Conservation (phyloP, 2,329 filamentous ascomycete species). For the Pseudofabraea citricarpa region DNA sequence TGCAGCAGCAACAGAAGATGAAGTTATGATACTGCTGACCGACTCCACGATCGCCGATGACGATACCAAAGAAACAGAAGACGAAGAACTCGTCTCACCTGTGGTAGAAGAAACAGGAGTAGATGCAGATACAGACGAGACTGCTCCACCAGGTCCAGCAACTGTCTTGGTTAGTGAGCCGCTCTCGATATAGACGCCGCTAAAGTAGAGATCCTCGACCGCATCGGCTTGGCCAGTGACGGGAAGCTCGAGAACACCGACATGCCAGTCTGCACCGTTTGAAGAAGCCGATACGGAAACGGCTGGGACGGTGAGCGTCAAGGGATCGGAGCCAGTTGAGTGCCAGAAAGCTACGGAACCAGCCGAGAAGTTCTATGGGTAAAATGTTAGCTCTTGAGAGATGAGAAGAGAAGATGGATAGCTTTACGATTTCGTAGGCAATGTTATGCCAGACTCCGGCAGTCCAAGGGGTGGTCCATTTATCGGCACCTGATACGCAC, state of each 20-base stretch:
- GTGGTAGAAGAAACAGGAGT: conserved; percentile 1
- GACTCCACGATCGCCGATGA: background rate
- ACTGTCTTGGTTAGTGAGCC: conserved; percentile 39
- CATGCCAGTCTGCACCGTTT: conserved; percentile 68
- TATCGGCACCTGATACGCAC: conserved; percentile 53
- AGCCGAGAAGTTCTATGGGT: conserved; percentile 48
- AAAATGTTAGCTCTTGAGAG: background rate
- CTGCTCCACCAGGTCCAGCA: conserved; percentile 27
- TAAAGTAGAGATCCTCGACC: conserved; percentile 67
- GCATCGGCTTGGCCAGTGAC: conserved; percentile 47
- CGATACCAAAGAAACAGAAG: background rate
- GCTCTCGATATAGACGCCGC: conserved; percentile 65
- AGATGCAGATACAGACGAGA: conserved; percentile 8
- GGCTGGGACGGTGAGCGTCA: conserved; percentile 55
- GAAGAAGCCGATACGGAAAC: conserved; percentile 56
- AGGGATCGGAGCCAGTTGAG: conserved; percentile 53
- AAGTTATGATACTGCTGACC: too few species aligned
- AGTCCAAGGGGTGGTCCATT: conserved; percentile 59
- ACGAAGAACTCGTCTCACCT: background rate
- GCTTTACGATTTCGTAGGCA: conserved; percentile 60
- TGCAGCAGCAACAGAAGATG: too few species aligned
- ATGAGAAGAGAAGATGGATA: background rate
- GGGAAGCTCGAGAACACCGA: conserved; percentile 64
- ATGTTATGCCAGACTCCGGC: conserved; percentile 70
- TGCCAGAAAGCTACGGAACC: conserved; percentile 65